These are phyloP conservation scores for Arctium minus DNA, from an alignment of 129 eudicot species.

Conservation along the genomic window DNA sequence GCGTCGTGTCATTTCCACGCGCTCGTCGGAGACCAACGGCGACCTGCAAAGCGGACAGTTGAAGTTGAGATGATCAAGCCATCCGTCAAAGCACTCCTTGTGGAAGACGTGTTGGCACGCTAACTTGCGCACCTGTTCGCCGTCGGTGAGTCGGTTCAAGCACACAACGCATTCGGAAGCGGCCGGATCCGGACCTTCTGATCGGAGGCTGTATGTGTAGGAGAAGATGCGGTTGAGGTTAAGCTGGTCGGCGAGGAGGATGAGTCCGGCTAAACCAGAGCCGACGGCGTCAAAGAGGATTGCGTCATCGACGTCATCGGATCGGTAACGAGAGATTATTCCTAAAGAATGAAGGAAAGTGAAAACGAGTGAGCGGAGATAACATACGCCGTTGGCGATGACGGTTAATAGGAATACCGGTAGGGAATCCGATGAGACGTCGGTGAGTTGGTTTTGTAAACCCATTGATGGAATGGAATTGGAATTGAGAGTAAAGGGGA, in stretches of 20 bases:
- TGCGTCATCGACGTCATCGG: conserved; percentile 23
- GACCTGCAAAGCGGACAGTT: conserved; percentile 76
- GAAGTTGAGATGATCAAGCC: conserved; percentile 65
- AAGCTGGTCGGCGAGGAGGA: conserved; percentile 59
- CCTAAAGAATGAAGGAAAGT: conserved; percentile 39
- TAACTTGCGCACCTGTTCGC: conserved; percentile 64
- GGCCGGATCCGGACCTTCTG: background rate
- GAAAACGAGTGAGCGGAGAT: conserved; percentile 51
- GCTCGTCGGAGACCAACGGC: conserved; percentile 44
- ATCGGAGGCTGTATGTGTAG: conserved; percentile 13
- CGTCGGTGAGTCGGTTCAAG: conserved; percentile 50
- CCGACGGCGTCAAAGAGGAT: conserved; percentile 44
- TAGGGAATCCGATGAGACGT: conserved; percentile 63
- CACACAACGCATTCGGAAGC: conserved; percentile 61
- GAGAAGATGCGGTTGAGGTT: conserved; percentile 49
- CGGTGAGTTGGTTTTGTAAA: conserved; percentile 60
- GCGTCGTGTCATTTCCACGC: conserved; percentile 42
- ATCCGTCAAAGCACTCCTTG: conserved; percentile 77
- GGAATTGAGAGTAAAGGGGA: background rate
- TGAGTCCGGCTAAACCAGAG: conserved; percentile 59
- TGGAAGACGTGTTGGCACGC: conserved; percentile 82
- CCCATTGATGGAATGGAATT: conserved; percentile 42
- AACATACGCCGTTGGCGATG: conserved; percentile 50
- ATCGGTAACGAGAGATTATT: conserved; percentile 14
- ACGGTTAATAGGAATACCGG: conserved; percentile 35